Evolutionary conservation across 179 eudicot species (phyloP).

Genomic region (Dionaea muscipula): DNA sequence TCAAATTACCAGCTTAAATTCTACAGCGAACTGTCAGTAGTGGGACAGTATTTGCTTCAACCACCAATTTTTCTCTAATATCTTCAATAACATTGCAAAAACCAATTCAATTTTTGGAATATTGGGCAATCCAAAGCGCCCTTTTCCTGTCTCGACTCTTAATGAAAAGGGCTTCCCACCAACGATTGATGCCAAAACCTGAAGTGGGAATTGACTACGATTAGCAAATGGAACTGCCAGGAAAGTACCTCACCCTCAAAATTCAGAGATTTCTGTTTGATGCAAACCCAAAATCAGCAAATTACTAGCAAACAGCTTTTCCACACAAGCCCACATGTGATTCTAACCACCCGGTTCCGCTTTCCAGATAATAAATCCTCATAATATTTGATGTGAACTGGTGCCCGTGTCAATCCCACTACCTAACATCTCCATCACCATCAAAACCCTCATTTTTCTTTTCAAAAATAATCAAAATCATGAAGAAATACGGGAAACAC

Average conservation of each 20-base stretch:
- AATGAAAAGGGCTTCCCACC: not conserved
- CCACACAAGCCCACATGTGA: not conserved
- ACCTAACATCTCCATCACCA: not conserved
- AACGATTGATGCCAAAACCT: not conserved
- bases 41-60: constrained; percentile 4
- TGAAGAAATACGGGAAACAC: constrained; percentile 15
- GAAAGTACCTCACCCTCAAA: not conserved
- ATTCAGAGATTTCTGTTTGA: not conserved
- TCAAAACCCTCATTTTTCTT: not conserved
- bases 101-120: not conserved
- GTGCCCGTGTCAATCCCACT: not conserved
- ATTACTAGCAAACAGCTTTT: not conserved
- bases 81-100: not conserved
- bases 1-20: constrained; percentile 10
- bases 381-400: constrained; percentile 13
- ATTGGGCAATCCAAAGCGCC: not conserved
- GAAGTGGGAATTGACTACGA: not conserved
- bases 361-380: constrained; percentile 9
- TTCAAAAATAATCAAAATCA: constrained; percentile 10
- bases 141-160: not conserved
- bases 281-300: not conserved
- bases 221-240: not conserved
- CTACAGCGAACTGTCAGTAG: constrained; percentile 3
- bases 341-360: constrained; percentile 2
- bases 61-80: not conserved